Evolutionary conservation across 2,329 filamentous ascomycete genomes (phyloP).

Genomic region (Nemania abortiva): DNA sequence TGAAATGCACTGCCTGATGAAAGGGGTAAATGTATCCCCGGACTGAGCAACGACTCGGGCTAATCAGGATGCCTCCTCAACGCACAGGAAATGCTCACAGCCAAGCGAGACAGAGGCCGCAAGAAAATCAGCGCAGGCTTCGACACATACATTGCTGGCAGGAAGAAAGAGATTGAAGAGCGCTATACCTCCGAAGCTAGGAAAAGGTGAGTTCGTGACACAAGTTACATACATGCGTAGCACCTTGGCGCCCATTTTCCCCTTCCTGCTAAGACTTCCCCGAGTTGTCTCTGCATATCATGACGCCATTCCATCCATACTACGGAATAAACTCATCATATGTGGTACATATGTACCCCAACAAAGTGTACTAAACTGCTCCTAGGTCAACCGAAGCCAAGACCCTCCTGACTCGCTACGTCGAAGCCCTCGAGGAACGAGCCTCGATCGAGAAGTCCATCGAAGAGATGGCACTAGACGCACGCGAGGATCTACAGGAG

Average conservation of each 20-base stretch:
- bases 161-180: constrained; percentile 38
- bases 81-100: constrained; percentile 42
- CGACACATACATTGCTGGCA: constrained; percentile 27
- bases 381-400: constrained; percentile 27
- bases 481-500: constrained; percentile 14
- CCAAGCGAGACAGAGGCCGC: constrained; percentile 38
- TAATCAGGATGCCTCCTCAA: constrained; percentile 22
- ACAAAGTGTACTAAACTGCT: too few relatives aligned
- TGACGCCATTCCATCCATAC: too few relatives aligned
- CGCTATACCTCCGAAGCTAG: constrained; percentile 38
- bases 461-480: constrained; percentile 12
- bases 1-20: background rate
- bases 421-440: constrained; percentile 23
- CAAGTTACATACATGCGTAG: background rate
- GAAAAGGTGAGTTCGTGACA: constrained; percentile 40
- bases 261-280: too few relatives aligned
- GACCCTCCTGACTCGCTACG: constrained; percentile 25
- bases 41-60: constrained; percentile 4
- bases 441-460: constrained; percentile 34
- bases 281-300: too few relatives aligned
- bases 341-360: too few relatives aligned
- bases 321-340: too few relatives aligned
- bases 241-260: too few relatives aligned
- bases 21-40: background rate
- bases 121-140: constrained; percentile 40